Conservation (phyloP, 163 green algal species). For the Scenedesmus sp. region DNA sequence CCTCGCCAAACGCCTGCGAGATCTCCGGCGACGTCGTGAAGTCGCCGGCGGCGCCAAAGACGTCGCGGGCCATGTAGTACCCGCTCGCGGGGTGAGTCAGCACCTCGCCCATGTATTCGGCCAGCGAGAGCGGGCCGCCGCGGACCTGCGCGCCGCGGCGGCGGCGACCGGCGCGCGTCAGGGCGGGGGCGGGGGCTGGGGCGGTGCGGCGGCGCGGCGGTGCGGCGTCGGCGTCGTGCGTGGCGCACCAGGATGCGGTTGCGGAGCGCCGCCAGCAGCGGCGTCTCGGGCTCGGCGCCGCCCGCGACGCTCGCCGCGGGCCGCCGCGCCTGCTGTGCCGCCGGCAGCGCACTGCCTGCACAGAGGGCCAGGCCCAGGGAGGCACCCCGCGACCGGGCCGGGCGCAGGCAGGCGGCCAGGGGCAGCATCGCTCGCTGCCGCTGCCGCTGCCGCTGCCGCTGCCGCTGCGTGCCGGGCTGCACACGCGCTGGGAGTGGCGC, state of each 20-base stretch:
- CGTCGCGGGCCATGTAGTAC: conserved; percentile 93
- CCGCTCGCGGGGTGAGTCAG: conserved; percentile 89
- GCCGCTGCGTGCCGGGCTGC: neutral
- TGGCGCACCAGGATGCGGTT: conserved; percentile 41
- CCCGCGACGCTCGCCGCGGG: too few species aligned
- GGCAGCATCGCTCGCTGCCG: neutral
- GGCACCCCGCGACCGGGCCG: too few species aligned
- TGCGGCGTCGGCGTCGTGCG: neutral
- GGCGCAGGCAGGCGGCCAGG: neutral
- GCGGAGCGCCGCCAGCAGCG: conserved; percentile 36
- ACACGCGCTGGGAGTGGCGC: neutral
- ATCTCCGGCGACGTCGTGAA: conserved; percentile 98
- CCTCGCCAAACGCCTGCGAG: conserved; percentile 97
- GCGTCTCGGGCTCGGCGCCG: conserved; percentile 39
- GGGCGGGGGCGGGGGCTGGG: neutral
- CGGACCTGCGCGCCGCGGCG: conserved; percentile 70
- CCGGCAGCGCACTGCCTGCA: neutral
- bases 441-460: neutral
- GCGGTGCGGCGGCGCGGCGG: neutral
- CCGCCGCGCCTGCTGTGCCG: conserved; percentile 4
- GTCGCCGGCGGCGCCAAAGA: conserved; percentile 92
- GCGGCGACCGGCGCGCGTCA: neutral
- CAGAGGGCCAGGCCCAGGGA: too few species aligned
- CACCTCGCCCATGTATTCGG: conserved; percentile 95
- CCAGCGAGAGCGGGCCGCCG: conserved; percentile 87